A percentile compares a stretch with the other conserved stretches of the same genome.
phyloP scores from a whole-genome alignment of 352 stramenopile species.

The Pythium phragmiticola region DNA sequence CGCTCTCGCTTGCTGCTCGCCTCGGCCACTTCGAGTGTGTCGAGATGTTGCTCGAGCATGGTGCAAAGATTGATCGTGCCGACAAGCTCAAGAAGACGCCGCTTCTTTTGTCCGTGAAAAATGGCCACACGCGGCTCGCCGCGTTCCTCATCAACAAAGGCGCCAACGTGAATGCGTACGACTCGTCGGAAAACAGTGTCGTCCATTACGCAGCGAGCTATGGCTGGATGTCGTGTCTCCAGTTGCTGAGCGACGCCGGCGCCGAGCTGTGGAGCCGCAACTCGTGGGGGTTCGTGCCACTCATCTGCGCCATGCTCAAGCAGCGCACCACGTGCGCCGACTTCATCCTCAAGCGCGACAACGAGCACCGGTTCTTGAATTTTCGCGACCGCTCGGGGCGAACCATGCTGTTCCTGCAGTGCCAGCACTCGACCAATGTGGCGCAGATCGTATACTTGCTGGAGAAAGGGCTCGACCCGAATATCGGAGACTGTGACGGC shows the following conservation, averaged over 20 bases:
- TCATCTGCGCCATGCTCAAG: slow-evolving; percentile 68
- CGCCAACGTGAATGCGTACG: slow-evolving; percentile 75
- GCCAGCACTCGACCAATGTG: slow-evolving; percentile 52
- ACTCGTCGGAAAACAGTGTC: slow-evolving; percentile 71
- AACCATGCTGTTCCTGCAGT: slow-evolving; percentile 78
- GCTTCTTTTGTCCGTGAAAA: slow-evolving; percentile 72
- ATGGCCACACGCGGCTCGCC: slow-evolving; percentile 56
- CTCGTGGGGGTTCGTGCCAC: slow-evolving; percentile 66
- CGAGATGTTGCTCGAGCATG: slow-evolving; percentile 40
- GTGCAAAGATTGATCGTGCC: slow-evolving; percentile 49
- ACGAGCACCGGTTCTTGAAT: slow-evolving; percentile 51
- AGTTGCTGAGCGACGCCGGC: slow-evolving; percentile 45
- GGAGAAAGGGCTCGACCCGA: slow-evolving; percentile 59
- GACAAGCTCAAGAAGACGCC: slow-evolving; percentile 78
- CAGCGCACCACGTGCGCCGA: slow-evolving; percentile 47
- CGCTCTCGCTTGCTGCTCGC: slow-evolving; percentile 55
- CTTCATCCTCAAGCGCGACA: slow-evolving; percentile 63
- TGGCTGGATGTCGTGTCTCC: slow-evolving; percentile 60
- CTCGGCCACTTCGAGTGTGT: slow-evolving; percentile 53
- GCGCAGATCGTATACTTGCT: slow-evolving; percentile 60
- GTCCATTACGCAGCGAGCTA: slow-evolving; percentile 76
- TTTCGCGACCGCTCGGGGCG: slow-evolving; percentile 67
- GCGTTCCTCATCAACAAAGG: slow-evolving; percentile 58
- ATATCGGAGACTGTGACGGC: slow-evolving; percentile 50
- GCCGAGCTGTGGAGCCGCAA: slow-evolving; percentile 66